Percentiles rank a stretch among this genome's conserved stretches.
phyloP scores from a whole-genome alignment of 768 basidiomycete genomes.

The Melanogaster broomeanus region DNA sequence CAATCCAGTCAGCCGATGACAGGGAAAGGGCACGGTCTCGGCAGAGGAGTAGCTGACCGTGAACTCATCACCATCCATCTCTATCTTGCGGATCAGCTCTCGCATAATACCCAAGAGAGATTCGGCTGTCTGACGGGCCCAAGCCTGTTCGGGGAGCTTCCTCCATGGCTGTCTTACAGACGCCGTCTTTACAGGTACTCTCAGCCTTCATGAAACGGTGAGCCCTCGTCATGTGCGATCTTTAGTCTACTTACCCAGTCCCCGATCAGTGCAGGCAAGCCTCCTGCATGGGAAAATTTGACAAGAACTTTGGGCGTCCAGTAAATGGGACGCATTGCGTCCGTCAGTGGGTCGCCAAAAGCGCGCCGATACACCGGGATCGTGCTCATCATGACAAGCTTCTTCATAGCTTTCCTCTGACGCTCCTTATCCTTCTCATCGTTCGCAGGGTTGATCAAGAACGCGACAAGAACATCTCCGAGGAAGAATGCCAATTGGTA shows the following conservation, averaged over 20 bases:
- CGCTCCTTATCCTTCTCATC: conserved; percentile 15
- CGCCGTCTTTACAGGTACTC: conserved; percentile 16
- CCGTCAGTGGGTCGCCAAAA: conserved; percentile 27
- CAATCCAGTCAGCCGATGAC: background rate
- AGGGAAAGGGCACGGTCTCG: background rate
- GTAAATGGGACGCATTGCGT: conserved; percentile 30
- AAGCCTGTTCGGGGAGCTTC: conserved; percentile 21
- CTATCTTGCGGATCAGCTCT: conserved; percentile 20
- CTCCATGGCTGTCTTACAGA: conserved; percentile 17
- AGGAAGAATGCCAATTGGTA: conserved; percentile 26
- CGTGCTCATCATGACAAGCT: conserved; percentile 25
- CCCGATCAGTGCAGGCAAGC: conserved; percentile 25
- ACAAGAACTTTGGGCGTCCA: conserved; percentile 16
- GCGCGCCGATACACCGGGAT: conserved; percentile 12
- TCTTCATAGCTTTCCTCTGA: conserved; percentile 16
- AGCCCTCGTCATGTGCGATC: background rate
- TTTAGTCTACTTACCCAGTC: conserved; percentile 21
- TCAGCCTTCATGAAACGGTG: conserved; percentile 10
- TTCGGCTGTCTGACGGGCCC: conserved; percentile 24
- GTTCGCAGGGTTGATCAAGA: conserved; percentile 15
- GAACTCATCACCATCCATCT: conserved; percentile 10
- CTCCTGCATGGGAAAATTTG: conserved; percentile 26
- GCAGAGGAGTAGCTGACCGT: conserved; percentile 6
- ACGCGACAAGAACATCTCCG: conserved; percentile 27
- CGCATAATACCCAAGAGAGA: conserved; percentile 24